These are phyloP conservation scores for Epichloe festucae DNA, from an alignment of 2,329 filamentous ascomycete genomes.

Conservation along the genomic window DNA sequence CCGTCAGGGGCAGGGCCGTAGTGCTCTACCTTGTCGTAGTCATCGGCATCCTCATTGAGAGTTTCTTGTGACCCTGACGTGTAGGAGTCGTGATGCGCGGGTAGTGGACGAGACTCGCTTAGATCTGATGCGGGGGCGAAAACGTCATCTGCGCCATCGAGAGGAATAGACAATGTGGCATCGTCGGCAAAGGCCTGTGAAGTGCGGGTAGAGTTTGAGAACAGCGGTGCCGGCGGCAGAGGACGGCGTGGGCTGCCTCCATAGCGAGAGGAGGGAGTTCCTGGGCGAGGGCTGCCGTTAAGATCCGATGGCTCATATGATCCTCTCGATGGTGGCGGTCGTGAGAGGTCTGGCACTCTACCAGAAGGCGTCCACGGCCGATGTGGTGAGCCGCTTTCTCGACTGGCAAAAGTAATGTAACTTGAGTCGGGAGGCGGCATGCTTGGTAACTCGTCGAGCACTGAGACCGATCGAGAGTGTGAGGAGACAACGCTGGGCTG, in stretches of 20 bases:
- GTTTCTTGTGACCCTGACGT: slow-evolving; percentile 40
- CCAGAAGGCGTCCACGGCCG: slow-evolving; percentile 46
- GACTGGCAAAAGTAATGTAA: slow-evolving; percentile 43
- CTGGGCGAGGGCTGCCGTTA: slow-evolving; percentile 80
- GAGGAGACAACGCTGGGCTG: slow-evolving; percentile 39
- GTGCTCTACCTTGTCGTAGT: slow-evolving; percentile 52
- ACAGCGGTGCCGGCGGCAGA: slow-evolving; percentile 77
- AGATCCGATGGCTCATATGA: slow-evolving; percentile 79
- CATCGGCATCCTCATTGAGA: slow-evolving; percentile 32
- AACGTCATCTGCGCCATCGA: slow-evolving; percentile 54
- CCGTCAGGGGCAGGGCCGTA: slow-evolving; percentile 82
- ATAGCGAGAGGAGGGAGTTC: slow-evolving; percentile 80
- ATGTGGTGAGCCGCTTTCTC: slow-evolving; percentile 34
- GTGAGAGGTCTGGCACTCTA: slow-evolving; percentile 46
- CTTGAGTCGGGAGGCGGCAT: slow-evolving; percentile 52
- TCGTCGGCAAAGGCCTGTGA: slow-evolving; percentile 49
- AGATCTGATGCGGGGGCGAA: slow-evolving; percentile 53
- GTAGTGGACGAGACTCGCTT: slow-evolving; percentile 36
- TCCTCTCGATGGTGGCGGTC: slow-evolving; percentile 56
- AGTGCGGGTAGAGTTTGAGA: slow-evolving; percentile 42
- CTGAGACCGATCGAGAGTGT: slow-evolving; percentile 32
- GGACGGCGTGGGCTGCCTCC: slow-evolving; percentile 78
- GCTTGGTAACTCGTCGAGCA: slow-evolving; percentile 41
- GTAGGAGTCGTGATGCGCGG: slow-evolving; percentile 44
- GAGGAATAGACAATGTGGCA: slow-evolving; percentile 58